Base-by-base conservation (phyloP, 768 basidiomycete genomes). In the Hirschioporus abietinus region DNA sequence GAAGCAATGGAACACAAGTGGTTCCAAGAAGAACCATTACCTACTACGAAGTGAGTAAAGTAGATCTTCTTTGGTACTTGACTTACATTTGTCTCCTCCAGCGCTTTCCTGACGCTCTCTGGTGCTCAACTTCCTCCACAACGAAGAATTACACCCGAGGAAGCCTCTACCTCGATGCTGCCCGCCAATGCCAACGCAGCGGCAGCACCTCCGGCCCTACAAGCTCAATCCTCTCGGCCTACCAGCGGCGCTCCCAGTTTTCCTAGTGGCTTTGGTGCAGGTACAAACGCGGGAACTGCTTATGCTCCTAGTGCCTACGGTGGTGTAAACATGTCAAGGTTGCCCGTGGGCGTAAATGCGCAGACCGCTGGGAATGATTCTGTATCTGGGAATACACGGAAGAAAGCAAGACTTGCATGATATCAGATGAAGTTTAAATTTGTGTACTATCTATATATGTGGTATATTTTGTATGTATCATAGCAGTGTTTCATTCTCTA, bases 1-100 rank as follows among this genome's bases (percentile, higher is more conserved):
- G 87, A 92, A 67, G 91, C 94, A 0, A 79, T 99, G 1, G 81
- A 80, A 23, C 96, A 98, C 75, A 84, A 84, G 69, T 99, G 96
- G 95, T 99, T 99, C 76, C 83, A 85, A 25, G 94, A 96, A 73
- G 96, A 96, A 8, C 94, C 95, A 9, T 83, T 83, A 59, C 93
- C 96, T 1, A 91, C 90, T 20, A 82, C 82, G 74, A 95, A 96
- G 96, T 97, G 70, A 70, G 91, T 81, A 20, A 12, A 23, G 66
- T 23, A 20, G 23, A 35, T 30, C 35, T 35, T 60, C 12, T 67
- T 60, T 63, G 4, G 7, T 30, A 26, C 60, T 9, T 59, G 20
- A 6, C 26, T 59, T 35, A 6, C 10, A 30, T 30, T 3, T 10
- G 0, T n/a, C 58, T 42, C 69, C 25, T 17, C 35, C 68, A 96